These are phyloP conservation scores for Colletotrichum gloeosporioides DNA, from an alignment of 2,329 filamentous ascomycete species.

Conservation along the genomic window DNA sequence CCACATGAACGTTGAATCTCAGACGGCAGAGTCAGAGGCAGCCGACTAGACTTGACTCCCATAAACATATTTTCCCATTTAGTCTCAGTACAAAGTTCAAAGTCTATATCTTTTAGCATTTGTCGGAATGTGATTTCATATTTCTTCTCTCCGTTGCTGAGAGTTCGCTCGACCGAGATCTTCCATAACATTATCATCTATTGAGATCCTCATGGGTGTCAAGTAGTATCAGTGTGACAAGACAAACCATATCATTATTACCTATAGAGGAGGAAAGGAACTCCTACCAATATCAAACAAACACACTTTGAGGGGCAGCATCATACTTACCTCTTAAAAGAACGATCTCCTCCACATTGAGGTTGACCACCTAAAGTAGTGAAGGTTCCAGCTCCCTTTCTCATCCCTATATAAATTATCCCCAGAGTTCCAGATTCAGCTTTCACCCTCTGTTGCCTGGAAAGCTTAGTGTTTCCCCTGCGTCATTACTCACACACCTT, in stretches of 20 bases:
- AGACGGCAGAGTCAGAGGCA: background rate
- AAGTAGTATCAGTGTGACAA: no score
- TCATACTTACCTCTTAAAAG: background rate
- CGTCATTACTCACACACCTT: no score
- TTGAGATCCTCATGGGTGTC: no score
- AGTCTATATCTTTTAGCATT: no score
- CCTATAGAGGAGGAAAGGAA: background rate
- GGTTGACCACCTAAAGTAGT: background rate
- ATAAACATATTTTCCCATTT: background rate
- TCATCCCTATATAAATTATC: no score
- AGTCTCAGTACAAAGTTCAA: background rate
- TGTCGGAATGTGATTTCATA: no score
- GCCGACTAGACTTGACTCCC: background rate
- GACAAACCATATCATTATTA: background rate
- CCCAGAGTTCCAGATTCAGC: no score
- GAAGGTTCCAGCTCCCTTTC: no score
- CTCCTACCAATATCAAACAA: background rate
- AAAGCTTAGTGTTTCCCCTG: accelerated
- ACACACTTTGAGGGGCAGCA: background rate
- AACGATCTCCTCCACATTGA: background rate
- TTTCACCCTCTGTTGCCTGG: no score
- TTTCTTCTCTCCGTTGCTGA: no score
- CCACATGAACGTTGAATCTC: background rate
- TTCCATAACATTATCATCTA: no score
- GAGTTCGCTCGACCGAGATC: no score